Base-by-base conservation (phyloP, 164 flowering plant genomes). In the Umbilicus rupestris region DNA sequence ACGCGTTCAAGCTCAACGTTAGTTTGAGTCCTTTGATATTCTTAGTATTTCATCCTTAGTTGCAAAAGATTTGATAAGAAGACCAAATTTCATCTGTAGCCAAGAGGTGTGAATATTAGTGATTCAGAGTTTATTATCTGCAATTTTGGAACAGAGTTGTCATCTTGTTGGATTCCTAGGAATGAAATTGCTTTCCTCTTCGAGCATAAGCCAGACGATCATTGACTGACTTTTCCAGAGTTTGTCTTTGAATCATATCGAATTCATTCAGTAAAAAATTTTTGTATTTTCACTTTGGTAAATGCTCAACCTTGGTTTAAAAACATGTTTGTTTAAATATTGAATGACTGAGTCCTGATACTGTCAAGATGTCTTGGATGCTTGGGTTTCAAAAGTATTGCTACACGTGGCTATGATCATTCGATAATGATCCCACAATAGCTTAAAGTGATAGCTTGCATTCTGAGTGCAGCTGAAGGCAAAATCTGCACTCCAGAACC, bases 381-480 rank as follows among this genome's bases (percentile, higher is more conserved):
- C 58, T 52, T 26, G 8, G 12, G 15, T 52, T 24, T 52, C 29
- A 52, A 12, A 22, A 33, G 65, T n/a, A 9, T 62, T 9, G 41
- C 42, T 62, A 5, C 42, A 47, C 19, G 52, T 47, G 52, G 6
- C 17, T 31, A 9, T 35, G 39, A 62, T 17, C n/a, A n/a, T 10
- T 62, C 17, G 11, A 12, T 9, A 17, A 62, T 12, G 15, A 22
- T 35, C 42, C 15, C 6, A 17, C 28, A n/a, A 33, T 17, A 19
- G 6, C 42, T 16, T 35, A 35, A 29, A 57, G 42, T 14, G 63
- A n/a, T 46, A 11, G 22, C 10, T 63, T 42, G 45, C 19, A 24
- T 39, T 65, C 26, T 67, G 35, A 46, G 28, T 63, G 22, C 70
- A 86, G 90, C 68, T 84, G 62, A 85, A 83, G 76, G 98, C 96